A percentile compares a stretch with the other conserved stretches of the same genome.
Evolutionary conservation across 2,329 filamentous ascomycete genomes (phyloP).

Genomic region (Colletotrichum nymphaeae): DNA sequence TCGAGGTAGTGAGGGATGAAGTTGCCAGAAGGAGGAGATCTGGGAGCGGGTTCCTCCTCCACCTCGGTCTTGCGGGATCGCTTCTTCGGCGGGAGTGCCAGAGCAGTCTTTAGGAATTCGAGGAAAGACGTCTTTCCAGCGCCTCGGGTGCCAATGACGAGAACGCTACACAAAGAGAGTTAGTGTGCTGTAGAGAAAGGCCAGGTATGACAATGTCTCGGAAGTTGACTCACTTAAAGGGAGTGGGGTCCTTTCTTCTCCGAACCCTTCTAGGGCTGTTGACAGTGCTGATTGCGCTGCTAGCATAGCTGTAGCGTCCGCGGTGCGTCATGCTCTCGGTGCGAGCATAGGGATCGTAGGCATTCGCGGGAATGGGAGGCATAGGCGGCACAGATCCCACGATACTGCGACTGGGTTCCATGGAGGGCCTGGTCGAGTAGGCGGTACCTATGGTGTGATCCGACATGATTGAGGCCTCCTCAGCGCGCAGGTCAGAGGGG

Average conservation of each 20-base stretch:
- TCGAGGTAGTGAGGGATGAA: conserved; percentile 93
- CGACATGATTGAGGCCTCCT: conserved; percentile 70
- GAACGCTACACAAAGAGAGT: conserved; percentile 69
- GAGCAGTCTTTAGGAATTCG: conserved; percentile 89
- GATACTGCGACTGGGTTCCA: conserved; percentile 60
- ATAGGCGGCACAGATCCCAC: conserved; percentile 56
- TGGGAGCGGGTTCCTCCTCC: conserved; percentile 65
- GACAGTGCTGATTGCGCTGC: conserved; percentile 88
- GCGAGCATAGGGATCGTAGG: conserved; percentile 81
- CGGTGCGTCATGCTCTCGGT: conserved; percentile 97
- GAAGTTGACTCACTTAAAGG: conserved; percentile 87
- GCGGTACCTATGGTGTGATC: conserved; percentile 51
- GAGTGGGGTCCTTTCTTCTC: conserved; percentile 95
- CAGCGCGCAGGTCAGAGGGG: conserved; percentile 68
- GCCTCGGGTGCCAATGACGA: conserved; percentile 88
- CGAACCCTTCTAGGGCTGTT: conserved; percentile 93
- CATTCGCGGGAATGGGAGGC: conserved; percentile 67
- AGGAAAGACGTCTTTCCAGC: conserved; percentile 97
- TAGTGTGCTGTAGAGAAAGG: neutral
- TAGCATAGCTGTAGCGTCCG: conserved; percentile 95
- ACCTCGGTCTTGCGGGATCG: conserved; percentile 63
- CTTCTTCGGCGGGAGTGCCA: conserved; percentile 86
- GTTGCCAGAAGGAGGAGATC: conserved; percentile 64
- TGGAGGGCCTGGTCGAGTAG: conserved; percentile 60
- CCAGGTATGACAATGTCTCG: conserved; percentile 7